Conservation (phyloP, 441 rosid species). For the Populus hybrid region DNA sequence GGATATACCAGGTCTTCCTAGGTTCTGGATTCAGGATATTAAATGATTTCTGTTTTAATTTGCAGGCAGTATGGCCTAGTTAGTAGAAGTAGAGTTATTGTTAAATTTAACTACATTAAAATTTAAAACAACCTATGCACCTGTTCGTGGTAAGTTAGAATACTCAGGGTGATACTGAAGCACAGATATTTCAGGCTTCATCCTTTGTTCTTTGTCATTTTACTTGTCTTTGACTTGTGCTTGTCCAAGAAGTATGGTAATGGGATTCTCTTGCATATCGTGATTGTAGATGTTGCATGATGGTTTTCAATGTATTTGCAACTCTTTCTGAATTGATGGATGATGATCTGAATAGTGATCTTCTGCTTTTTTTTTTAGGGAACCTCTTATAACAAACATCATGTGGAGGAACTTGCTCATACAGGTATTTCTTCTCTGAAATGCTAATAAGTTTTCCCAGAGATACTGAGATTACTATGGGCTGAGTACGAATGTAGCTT, state of each 20-base stretch:
- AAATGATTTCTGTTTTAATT: not conserved
- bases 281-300: not conserved
- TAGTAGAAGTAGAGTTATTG: not conserved
- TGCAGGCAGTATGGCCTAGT: not conserved
- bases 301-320: not conserved
- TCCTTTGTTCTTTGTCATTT: not conserved
- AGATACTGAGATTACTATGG: not conserved
- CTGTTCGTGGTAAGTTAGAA: not conserved
- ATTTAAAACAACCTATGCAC: not conserved
- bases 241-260: not conserved
- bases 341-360: slow-evolving; percentile 4
- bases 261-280: not conserved
- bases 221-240: not conserved
- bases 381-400: slow-evolving; percentile 91
- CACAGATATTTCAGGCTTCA: not conserved
- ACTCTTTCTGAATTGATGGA: not conserved
- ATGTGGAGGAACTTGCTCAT: slow-evolving; percentile 95
- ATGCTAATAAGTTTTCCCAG: slow-evolving; percentile 5
- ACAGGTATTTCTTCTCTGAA: slow-evolving; percentile 51
- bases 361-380: slow-evolving; percentile 46
- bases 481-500: not conserved
- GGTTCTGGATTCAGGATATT: not conserved
- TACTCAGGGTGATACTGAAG: slow-evolving; percentile 1
- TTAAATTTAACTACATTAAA: not conserved
- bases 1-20: not conserved